These are phyloP conservation scores for Scheffersomyces lignosus DNA, from an alignment of 805 yeast genomes.

Conservation along the genomic window DNA sequence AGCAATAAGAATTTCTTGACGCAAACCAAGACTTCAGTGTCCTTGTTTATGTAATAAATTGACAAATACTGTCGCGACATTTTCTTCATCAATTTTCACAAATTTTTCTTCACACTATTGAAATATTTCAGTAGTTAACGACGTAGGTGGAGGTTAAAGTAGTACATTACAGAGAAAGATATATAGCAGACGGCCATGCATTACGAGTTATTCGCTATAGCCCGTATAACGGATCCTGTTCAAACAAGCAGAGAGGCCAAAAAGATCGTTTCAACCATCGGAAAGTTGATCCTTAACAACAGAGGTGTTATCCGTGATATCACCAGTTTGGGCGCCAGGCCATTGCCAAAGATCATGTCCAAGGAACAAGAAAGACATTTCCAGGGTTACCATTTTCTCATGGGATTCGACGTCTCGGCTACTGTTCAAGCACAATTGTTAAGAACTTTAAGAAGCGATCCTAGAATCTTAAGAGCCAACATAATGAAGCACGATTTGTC, in stretches of 20 bases:
- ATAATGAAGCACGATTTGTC: constrained; percentile 63
- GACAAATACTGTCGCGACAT: no score
- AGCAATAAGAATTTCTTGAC: no score
- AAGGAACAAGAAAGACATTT: constrained; percentile 88
- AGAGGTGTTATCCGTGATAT: constrained; percentile 93
- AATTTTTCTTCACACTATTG: no score
- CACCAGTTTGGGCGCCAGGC: constrained; percentile 73
- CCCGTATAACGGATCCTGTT: constrained; percentile 70
- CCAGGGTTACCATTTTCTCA: constrained; percentile 83
- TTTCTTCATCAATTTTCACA: no score
- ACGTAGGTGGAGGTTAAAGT: no score
- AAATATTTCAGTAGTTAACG: no score
- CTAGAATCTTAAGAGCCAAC: constrained; percentile 82
- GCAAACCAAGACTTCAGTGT: no score
- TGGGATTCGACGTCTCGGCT: constrained; percentile 84
- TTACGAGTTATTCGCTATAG: constrained; percentile 87
- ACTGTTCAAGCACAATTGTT: constrained; percentile 84
- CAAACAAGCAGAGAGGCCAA: constrained; percentile 40
- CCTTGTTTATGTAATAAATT: no score
- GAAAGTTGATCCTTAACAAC: constrained; percentile 77
- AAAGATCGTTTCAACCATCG: constrained; percentile 61
- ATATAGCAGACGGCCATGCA: no score
- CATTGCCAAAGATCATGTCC: constrained; percentile 76
- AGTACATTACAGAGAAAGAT: no score
- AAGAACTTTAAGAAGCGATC: constrained; percentile 80